Conservation (phyloP, 441 rosid species). For the Adansonia gregorii region DNA sequence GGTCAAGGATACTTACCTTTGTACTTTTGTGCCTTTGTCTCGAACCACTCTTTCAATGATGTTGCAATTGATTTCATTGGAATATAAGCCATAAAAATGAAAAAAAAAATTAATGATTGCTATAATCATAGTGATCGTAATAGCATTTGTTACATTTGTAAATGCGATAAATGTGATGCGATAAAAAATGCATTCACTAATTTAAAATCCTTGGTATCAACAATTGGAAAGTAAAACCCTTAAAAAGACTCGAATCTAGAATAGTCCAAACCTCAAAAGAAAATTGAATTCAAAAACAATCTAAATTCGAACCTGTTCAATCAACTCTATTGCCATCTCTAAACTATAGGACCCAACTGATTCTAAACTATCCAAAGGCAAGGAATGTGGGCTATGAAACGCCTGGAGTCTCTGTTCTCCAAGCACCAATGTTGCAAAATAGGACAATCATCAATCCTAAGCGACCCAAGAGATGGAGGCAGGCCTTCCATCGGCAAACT, state of each 20-base stretch:
- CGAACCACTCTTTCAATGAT: too few relatives aligned
- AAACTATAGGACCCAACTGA: neutral
- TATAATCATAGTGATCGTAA: neutral
- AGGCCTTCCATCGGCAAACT: constrained; percentile 11
- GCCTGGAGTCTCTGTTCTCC: constrained; percentile 5
- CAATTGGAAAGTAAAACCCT: too few relatives aligned
- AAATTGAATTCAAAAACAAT: neutral
- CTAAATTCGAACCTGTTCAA: neutral
- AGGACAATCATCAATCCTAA: constrained; percentile 16
- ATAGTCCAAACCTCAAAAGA: too few relatives aligned
- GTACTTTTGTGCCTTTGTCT: too few relatives aligned
- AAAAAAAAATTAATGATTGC: too few relatives aligned
- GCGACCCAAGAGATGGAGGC: constrained; percentile 13
- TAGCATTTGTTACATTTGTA: neutral
- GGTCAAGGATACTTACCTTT: too few relatives aligned
- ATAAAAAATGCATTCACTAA: too few relatives aligned
- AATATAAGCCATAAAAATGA: too few relatives aligned
- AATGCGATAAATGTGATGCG: too few relatives aligned
- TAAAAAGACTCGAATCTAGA: too few relatives aligned
- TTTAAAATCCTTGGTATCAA: too few relatives aligned
- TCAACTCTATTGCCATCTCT: neutral
- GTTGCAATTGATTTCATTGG: too few relatives aligned
- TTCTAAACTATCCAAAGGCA: constrained; percentile 18
- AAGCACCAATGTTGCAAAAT: constrained; percentile 16
- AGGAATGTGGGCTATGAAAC: constrained; percentile 10